Base-by-base conservation (phyloP, 2,329 filamentous ascomycete genomes). In the Fusarium pseudocircinatum region DNA sequence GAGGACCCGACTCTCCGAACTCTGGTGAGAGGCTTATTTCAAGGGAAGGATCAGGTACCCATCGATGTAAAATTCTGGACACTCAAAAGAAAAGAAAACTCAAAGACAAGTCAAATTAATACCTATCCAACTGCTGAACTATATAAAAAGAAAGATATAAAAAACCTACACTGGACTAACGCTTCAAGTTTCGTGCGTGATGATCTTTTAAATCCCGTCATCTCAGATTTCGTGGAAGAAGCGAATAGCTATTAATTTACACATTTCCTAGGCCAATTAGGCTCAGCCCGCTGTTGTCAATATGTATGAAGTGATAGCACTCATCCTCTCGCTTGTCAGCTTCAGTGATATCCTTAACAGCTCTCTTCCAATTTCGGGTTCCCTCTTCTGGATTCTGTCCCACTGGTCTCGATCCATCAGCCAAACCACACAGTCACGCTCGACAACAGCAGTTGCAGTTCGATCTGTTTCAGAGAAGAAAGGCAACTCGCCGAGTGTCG, bases 401-500 rank as follows among this genome's bases (percentile, higher is more conserved):
- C 95, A 99, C 59, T 87, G 87, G 50, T 91, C 88, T 18, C 85
- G 84, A 65, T 92, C 92, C 84, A 99, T 88, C 70, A 92, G 83
- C 96, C 96, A 99, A 11, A 92, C 90, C 2, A 96, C 90, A 70
- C 92, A 93, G 75, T 96, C 92, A 60, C 91, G 88, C 80, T 98
- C 95, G 4, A 94, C 94, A 47, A 91, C 87, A 16, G 97, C 95
- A 0, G 93, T 97, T 4, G 95, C 95, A 8, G 95, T 98, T 24
- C 96, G 89, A 59, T 90, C 87, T 4, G 96, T 98, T 78, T 97
- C 94, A 6, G 92, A 94, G 83, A 99, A 99, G 84, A 99, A 99
- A 0, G 96, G 96, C 60, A 99, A 83, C 84, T 99, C 96, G 40
- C 96, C 96, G 77, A 96, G 98, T 1, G 96, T 98, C 4, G 96